These are phyloP conservation scores for Hemisphaericaspora xylofermentans DNA, from an alignment of 1,139 yeast species.

Conservation along the genomic window DNA sequence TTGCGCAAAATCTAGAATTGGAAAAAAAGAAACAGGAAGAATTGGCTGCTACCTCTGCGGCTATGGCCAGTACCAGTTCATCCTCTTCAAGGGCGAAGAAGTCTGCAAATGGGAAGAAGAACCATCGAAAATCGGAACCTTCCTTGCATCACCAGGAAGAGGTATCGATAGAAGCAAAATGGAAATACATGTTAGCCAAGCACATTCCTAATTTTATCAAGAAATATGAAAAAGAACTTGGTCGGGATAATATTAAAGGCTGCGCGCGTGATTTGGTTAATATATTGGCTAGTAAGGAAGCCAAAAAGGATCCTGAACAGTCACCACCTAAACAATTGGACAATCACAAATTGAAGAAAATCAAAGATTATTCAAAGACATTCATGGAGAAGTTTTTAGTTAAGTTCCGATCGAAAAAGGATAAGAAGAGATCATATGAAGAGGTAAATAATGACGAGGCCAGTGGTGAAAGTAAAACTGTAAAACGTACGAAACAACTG, in stretches of 20 bases:
- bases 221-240: conserved; percentile 63
- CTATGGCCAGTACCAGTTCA: neutral
- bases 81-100: neutral
- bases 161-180: conserved; percentile 36
- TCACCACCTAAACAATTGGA: conserved; percentile 59
- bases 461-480: conserved; percentile 5
- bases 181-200: conserved; percentile 68
- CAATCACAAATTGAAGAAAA: conserved; percentile 63
- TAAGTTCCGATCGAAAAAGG: conserved; percentile 47
- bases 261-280: conserved; percentile 79
- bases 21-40: conserved; percentile 12
- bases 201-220: conserved; percentile 78
- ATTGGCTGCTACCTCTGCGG: conserved; percentile 4
- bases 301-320: conserved; percentile 39
- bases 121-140: neutral
- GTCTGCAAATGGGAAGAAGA: neutral
- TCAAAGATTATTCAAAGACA: conserved; percentile 58
- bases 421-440: conserved; percentile 21
- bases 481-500: conserved; percentile 23
- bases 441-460: conserved; percentile 4
- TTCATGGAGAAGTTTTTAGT: conserved; percentile 76
- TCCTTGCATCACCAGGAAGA: conserved; percentile 6
- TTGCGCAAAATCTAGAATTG: conserved; percentile 26
- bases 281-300: conserved; percentile 62
- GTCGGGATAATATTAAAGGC: conserved; percentile 69